Evolutionary conservation across 345 rosid genomes (phyloP), one percentile per base, ranked within the genome.

Genomic region (Eucalyptus victrix): DNA sequence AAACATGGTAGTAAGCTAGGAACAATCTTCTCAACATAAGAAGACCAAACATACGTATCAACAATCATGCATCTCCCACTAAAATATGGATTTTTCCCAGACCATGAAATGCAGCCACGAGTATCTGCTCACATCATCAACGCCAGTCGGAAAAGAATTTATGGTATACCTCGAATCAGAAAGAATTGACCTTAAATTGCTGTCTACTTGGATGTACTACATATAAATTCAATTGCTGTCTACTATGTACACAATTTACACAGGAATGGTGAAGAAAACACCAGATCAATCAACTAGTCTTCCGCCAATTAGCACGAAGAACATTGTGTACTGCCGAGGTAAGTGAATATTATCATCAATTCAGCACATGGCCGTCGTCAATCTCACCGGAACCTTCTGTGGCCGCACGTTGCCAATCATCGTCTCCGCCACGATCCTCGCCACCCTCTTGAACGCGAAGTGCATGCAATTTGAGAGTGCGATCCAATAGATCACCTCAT

Each of bases 401-500:
- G 96, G 91, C 30, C 32, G 80, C 81, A 21, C 81, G 26, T 37
- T 42, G 12, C 45, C 81, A 12, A 72, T 72, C 81, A 56, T 87
- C 45, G 88, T 88, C 40, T 49, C 88, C 2, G 96, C 90, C 1
- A 94, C 90, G 65, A 93, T 91, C 91, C 92, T 93, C 88, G 91
- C 89, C 56, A 94, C 90, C 95, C 92, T 96, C 94, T 94, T 95
- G 89, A 96, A 94, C 3, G 97, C 97, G 32, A 95, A 97, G 80
- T 96, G 98, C 86, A 94, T 92, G 51, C 99, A 97, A 37, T 93
- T 96, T 17, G 99, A 96, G 40, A 97, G 90, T 1, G 95, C 98
- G n/a, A 97, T 96, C 98, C 99, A 97, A 65, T 93, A 94, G 49
- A 97, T 90, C 93, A 97, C 98, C 92, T 97, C 99, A 40, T 94